phyloP scores from a whole-genome alignment of 352 stramenopile genomes.

The Phytopythium sindhum region DNA sequence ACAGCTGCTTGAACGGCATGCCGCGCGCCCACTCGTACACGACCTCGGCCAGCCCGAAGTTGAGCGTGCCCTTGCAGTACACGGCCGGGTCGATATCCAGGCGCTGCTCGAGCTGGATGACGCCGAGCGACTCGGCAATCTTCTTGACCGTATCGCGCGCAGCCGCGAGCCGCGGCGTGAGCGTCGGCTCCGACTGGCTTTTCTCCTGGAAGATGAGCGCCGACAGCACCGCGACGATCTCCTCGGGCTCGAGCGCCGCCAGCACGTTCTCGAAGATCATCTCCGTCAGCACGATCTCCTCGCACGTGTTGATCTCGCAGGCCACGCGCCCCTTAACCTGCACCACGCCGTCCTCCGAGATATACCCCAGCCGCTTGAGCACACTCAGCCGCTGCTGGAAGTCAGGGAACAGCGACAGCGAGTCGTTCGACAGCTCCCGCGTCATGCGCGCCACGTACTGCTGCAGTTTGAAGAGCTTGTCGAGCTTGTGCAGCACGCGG shows the following conservation, averaged over 20 bases:
- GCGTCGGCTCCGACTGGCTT: constrained; percentile 66
- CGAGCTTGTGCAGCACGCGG: constrained; percentile 63
- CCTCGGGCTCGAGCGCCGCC: constrained; percentile 93
- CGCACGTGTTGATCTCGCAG: constrained; percentile 98
- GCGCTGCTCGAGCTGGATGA: constrained; percentile 82
- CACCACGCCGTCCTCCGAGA: constrained; percentile 87
- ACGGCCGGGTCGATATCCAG: constrained; percentile 90
- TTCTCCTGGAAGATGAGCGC: constrained; percentile 97
- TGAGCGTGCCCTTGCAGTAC: constrained; percentile 90
- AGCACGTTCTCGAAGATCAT: constrained; percentile 99
- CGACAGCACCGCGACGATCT: constrained; percentile 96
- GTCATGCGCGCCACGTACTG: constrained; percentile 60
- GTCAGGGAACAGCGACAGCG: constrained; percentile 95
- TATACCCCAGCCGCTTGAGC: constrained; percentile 93
- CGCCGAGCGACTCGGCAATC: constrained; percentile 74
- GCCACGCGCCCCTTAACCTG: constrained; percentile 96
- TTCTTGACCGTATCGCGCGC: constrained; percentile 87
- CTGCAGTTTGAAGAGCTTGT: constrained; percentile 72
- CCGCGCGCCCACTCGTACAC: constrained; percentile 98
- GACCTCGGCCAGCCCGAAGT: constrained; percentile 94
- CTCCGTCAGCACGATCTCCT: constrained; percentile 97
- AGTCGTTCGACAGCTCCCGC: constrained; percentile 81
- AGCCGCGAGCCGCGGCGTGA: constrained; percentile 66
- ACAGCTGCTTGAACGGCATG: constrained; percentile 96
- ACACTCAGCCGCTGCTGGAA: constrained; percentile 94